A percentile compares a stretch with the other conserved stretches of the same genome.
Conservation (phyloP, 352 stramenopile genomes). For the Phytophthora idaei region DNA sequence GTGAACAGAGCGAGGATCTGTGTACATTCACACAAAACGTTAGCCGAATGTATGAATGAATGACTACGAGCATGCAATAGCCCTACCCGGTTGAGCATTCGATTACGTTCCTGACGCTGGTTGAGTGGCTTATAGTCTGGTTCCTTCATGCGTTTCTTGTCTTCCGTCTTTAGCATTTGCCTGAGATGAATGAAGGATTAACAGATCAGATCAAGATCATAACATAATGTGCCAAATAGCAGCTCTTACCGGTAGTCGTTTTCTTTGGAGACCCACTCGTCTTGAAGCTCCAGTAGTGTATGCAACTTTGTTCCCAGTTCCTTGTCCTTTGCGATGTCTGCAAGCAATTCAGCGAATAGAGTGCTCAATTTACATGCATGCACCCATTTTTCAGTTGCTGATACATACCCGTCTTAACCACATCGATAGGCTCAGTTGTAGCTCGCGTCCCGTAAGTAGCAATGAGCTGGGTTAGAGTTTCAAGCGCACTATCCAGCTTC, state of each 20-base stretch:
- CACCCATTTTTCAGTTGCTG: background rate
- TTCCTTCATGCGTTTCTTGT: conserved; percentile 88
- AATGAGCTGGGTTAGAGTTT: conserved; percentile 40
- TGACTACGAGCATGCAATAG: background rate
- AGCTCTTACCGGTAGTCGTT: conserved; percentile 77
- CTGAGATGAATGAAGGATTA: conserved; percentile 26
- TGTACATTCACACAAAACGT: conserved; percentile 3
- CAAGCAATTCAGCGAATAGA: background rate
- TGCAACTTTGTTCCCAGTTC: conserved; percentile 58
- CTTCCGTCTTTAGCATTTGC: conserved; percentile 90
- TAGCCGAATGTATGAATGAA: background rate
- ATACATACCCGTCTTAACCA: conserved; percentile 62
- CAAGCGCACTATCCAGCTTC: conserved; percentile 56
- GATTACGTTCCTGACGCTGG: conserved; percentile 83
- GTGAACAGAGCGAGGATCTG: conserved; percentile 70
- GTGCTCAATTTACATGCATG: background rate
- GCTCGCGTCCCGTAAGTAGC: conserved; percentile 41
- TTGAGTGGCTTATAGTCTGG: conserved; percentile 75
- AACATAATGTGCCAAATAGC: too few species aligned
- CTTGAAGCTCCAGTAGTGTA: conserved; percentile 54
- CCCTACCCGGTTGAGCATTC: conserved; percentile 76
- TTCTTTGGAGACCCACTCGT: conserved; percentile 86
- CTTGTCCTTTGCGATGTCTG: conserved; percentile 67
- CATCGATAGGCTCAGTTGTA: conserved; percentile 44
- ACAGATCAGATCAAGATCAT: too few species aligned